Percentiles rank a stretch among this genome's conserved stretches.
phyloP scores from a whole-genome alignment of 2,329 filamentous ascomycete genomes.

The Botryotinia narcissicola region DNA sequence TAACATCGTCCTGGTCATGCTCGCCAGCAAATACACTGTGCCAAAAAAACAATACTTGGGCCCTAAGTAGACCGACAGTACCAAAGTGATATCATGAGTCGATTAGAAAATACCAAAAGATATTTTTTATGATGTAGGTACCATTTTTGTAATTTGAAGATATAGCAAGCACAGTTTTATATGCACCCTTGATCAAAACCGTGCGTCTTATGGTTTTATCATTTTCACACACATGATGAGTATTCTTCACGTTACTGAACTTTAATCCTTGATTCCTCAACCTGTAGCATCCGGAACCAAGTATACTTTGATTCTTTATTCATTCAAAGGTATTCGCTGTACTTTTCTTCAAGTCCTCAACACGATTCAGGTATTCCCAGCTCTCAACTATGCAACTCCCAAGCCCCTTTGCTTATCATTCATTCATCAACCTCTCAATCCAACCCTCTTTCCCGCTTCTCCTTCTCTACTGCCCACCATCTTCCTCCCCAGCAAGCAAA shows the following conservation, averaged over 20 bases:
- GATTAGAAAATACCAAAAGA: background rate
- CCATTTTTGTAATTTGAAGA: background rate
- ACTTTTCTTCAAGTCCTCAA: background rate
- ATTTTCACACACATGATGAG: background rate
- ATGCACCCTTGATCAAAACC: background rate
- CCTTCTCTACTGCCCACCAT: background rate
- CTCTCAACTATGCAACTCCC: background rate
- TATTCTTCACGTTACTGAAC: background rate
- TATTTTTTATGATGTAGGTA: background rate
- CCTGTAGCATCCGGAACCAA: background rate
- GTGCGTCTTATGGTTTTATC: background rate
- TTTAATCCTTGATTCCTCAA: background rate
- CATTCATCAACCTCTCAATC: background rate
- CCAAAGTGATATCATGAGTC: background rate
- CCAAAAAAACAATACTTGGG: background rate
- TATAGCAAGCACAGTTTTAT: background rate
- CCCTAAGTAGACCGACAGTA: background rate
- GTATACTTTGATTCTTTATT: background rate
- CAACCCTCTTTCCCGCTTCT: background rate
- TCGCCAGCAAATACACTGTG: background rate
- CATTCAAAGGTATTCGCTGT: background rate
- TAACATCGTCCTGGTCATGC: background rate
- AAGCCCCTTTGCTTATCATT: background rate
- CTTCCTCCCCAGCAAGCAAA: constrained; percentile 33
- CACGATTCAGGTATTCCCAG: background rate